Conservation (phyloP, 768 basidiomycete species). For the Mycena chlorophos region DNA sequence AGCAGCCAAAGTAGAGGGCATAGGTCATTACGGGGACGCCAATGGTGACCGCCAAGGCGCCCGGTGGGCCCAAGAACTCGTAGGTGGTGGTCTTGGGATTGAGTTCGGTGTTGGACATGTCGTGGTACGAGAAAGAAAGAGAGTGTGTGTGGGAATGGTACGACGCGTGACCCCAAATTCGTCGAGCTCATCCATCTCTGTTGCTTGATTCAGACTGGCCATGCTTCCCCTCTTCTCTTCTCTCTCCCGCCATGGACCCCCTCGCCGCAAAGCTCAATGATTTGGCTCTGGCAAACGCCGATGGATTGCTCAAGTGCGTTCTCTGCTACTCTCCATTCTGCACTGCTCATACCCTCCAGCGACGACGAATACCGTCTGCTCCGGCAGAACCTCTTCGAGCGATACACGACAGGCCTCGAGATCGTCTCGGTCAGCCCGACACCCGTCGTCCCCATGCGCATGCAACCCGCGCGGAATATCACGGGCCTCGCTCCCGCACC, state of each 20-base stretch:
- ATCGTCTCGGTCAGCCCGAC: constrained; percentile 28
- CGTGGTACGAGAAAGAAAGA: constrained; percentile 26
- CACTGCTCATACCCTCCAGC: constrained; percentile 34
- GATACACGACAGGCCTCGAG: constrained; percentile 40
- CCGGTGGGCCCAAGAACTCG: constrained; percentile 83
- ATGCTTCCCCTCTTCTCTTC: constrained; percentile 23
- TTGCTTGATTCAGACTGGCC: background rate
- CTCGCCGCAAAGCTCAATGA: constrained; percentile 67
- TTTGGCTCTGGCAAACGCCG: constrained; percentile 64
- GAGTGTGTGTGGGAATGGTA: constrained; percentile 5
- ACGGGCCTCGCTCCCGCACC: constrained; percentile 9
- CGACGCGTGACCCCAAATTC: constrained; percentile 2
- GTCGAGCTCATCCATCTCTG: background rate
- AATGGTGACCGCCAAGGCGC: constrained; percentile 68
- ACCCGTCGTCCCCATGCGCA: constrained; percentile 29
- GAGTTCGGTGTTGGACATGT: constrained; percentile 29
- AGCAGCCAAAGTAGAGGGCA: constrained; percentile 75
- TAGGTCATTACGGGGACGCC: constrained; percentile 73
- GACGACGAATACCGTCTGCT: constrained; percentile 75
- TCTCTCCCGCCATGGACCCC: constrained; percentile 37
- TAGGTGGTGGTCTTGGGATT: constrained; percentile 73
- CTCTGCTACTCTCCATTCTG: background rate
- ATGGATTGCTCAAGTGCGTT: constrained; percentile 67
- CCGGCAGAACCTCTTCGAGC: constrained; percentile 67
- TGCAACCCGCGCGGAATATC: constrained; percentile 18